Evolutionary conservation across 2,329 filamentous ascomycete species (phyloP).

Genomic region (Cercospora canescens): DNA sequence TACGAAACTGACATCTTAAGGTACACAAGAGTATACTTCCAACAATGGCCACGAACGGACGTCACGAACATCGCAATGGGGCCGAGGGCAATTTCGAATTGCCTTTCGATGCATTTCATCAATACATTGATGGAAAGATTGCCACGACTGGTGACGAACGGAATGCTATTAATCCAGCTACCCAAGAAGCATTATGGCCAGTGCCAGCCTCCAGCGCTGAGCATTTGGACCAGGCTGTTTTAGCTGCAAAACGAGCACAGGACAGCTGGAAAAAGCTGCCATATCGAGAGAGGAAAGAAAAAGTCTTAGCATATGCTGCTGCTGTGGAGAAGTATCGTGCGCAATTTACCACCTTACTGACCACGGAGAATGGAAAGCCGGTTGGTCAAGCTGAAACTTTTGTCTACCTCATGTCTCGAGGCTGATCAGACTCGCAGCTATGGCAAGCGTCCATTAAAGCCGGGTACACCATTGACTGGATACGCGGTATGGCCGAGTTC

Average conservation of each 20-base stretch:
- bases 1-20: too few relatives aligned
- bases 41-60: too few relatives aligned
- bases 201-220: conserved; percentile 40
- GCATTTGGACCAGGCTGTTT: conserved; percentile 42
- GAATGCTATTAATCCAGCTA: conserved; percentile 37
- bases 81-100: too few relatives aligned
- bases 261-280: conserved; percentile 35
- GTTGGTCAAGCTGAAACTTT: conserved; percentile 39
- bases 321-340: conserved; percentile 35
- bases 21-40: too few relatives aligned
- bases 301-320: conserved; percentile 36
- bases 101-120: conserved; percentile 42
- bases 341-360: conserved; percentile 38
- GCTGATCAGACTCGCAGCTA: too few relatives aligned
- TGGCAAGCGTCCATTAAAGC: too few relatives aligned
- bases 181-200: conserved; percentile 39
- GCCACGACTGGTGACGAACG: conserved; percentile 34
- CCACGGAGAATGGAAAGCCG: conserved; percentile 42
- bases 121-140: conserved; percentile 41
- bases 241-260: conserved; percentile 39
- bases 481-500: conserved; percentile 43
- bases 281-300: conserved; percentile 40
- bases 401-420: too few relatives aligned
- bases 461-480: too few relatives aligned
- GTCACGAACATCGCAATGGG: too few relatives aligned